phyloP scores from a whole-genome alignment of 163 green algal genomes.

The Botryococcus braunii region DNA sequence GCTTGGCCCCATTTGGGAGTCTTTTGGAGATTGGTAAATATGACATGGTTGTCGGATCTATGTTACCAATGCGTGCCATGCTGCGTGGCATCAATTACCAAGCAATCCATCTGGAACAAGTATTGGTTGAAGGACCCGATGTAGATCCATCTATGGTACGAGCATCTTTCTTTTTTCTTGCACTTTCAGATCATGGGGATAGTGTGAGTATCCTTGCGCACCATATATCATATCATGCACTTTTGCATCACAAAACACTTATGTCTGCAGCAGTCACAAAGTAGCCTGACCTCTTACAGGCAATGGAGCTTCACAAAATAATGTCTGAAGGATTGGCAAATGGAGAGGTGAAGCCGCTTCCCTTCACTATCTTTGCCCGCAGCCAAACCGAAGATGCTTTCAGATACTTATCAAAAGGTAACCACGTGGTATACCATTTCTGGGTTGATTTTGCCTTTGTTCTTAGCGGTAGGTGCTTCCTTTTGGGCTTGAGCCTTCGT shows the following conservation, averaged over 20 bases:
- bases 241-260: background rate
- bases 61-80: slow-evolving; percentile 10
- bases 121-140: slow-evolving; percentile 4
- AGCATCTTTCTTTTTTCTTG: background rate
- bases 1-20: slow-evolving; percentile 2
- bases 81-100: slow-evolving; percentile 10
- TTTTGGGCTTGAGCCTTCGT: too few species aligned
- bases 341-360: slow-evolving; percentile 12
- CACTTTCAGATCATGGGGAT: background rate
- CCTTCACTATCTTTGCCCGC: slow-evolving; percentile 6
- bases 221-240: background rate
- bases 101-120: slow-evolving; percentile 10
- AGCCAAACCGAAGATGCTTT: slow-evolving; percentile 6
- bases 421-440: too few species aligned
- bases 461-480: too few species aligned
- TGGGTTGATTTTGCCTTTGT: too few species aligned
- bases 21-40: slow-evolving; percentile 21
- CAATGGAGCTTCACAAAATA: slow-evolving; percentile 7
- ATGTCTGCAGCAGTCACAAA: background rate
- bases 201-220: background rate
- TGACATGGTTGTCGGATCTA: slow-evolving; percentile 11
- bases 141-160: background rate
- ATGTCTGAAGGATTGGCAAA: slow-evolving; percentile 4
- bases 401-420: slow-evolving; percentile 10
- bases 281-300: background rate